A percentile compares a stretch with the other conserved stretches of the same genome.
These are phyloP conservation scores for Saccharomyces kudriavzevii DNA, from an alignment of 805 yeast genomes.

Conservation along the genomic window DNA sequence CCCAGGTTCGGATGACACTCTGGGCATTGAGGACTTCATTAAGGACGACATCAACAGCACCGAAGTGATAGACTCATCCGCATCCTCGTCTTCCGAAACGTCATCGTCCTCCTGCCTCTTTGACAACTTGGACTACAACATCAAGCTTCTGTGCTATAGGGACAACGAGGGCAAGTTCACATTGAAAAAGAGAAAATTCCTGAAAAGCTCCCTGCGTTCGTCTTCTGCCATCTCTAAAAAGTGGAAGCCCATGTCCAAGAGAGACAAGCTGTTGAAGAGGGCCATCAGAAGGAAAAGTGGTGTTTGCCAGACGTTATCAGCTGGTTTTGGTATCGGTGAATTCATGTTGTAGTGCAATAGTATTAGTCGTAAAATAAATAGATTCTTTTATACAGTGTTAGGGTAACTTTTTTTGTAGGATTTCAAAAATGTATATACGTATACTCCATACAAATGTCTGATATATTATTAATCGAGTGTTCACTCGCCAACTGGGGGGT, in stretches of 20 bases:
- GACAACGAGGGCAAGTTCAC: constrained; percentile 28
- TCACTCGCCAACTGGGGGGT: no score
- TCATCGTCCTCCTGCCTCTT: constrained; percentile 3
- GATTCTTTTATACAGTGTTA: neutral
- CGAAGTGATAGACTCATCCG: neutral
- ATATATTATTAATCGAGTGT: neutral
- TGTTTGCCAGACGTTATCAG: constrained; percentile 29
- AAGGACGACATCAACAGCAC: neutral
- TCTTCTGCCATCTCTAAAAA: constrained; percentile 1
- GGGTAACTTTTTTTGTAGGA: neutral
- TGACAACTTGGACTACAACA: constrained; percentile 14
- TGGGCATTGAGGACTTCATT: neutral
- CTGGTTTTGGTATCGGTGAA: constrained; percentile 28
- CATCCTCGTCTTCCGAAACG: constrained; percentile 5
- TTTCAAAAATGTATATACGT: neutral
- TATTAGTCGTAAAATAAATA: neutral
- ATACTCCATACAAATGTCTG: neutral
- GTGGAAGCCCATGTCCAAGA: constrained; percentile 2
- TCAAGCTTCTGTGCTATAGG: constrained; percentile 25
- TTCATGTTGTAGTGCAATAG: constrained; percentile 23
- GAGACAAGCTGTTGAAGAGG: constrained; percentile 12
- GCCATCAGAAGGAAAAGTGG: constrained; percentile 29
- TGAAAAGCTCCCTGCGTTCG: neutral
- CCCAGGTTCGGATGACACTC: neutral
- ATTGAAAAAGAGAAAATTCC: constrained; percentile 13